These are phyloP conservation scores for Xylariaceae sp. DNA, from an alignment of 2,329 filamentous ascomycete genomes.

Conservation along the genomic window DNA sequence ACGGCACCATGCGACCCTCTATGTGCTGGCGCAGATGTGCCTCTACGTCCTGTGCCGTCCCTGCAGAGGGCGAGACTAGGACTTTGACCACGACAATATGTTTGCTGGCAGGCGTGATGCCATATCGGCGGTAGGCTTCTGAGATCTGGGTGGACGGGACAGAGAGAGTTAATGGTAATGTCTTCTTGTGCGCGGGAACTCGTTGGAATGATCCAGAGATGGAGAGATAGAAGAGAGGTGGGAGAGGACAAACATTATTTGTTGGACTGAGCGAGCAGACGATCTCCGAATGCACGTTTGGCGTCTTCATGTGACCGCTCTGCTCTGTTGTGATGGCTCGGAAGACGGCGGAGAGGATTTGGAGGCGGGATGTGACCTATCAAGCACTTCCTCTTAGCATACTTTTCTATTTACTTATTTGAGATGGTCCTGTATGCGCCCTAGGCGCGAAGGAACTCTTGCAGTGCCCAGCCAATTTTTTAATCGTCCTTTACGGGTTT, in stretches of 20 bases:
- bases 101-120: slow-evolving; percentile 67
- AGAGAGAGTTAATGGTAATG: too few relatives aligned
- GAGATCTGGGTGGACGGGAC: slow-evolving; percentile 59
- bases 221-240: background rate
- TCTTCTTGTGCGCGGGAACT: too few relatives aligned
- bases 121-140: slow-evolving; percentile 86
- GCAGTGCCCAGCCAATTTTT: too few relatives aligned
- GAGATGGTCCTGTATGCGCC: too few relatives aligned
- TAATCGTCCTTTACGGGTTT: too few relatives aligned
- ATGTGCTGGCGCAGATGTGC: slow-evolving; percentile 59
- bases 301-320: slow-evolving; percentile 63
- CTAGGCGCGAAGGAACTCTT: too few relatives aligned
- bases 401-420: too few relatives aligned
- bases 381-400: too few relatives aligned
- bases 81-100: slow-evolving; percentile 81
- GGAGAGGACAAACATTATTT: slow-evolving; percentile 61
- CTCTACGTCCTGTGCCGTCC: slow-evolving; percentile 41
- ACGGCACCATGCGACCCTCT: slow-evolving; percentile 53
- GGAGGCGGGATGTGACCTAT: slow-evolving; percentile 68
- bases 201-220: too few relatives aligned
- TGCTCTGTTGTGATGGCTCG: slow-evolving; percentile 66
- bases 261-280: slow-evolving; percentile 76
- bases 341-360: slow-evolving; percentile 72
- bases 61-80: slow-evolving; percentile 40
- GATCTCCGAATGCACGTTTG: slow-evolving; percentile 85